These are phyloP conservation scores for Aspergillus aculeatinus DNA, from an alignment of 2,329 filamentous ascomycete species.

Conservation along the genomic window DNA sequence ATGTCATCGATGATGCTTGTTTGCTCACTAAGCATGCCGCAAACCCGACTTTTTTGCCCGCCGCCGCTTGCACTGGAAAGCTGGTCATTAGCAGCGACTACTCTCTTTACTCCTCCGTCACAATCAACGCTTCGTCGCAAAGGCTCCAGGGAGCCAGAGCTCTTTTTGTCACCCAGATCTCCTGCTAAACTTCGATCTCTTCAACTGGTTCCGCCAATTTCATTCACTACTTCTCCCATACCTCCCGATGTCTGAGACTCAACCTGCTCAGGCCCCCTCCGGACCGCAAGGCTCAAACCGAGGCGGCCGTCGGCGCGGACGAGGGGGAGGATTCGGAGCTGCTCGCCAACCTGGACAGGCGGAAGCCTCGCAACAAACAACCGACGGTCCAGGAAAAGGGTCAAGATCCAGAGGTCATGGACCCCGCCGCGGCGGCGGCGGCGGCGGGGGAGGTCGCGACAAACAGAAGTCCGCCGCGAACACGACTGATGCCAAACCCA, in stretches of 20 bases:
- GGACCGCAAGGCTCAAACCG: slow-evolving; percentile 42
- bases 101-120: slow-evolving; percentile 6
- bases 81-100: slow-evolving; percentile 11
- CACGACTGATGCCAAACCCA: slow-evolving; percentile 45
- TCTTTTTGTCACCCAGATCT: slow-evolving; percentile 9
- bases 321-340: slow-evolving; percentile 31
- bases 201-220: not conserved
- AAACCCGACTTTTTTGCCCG: slow-evolving; percentile 21
- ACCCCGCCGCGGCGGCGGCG: slow-evolving; percentile 34
- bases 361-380: slow-evolving; percentile 27
- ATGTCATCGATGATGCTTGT: not conserved
- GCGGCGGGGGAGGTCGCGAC: slow-evolving; percentile 33
- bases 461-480: slow-evolving; percentile 25
- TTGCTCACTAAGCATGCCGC: slow-evolving; percentile 23
- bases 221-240: slow-evolving; percentile 9
- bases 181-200: slow-evolving; percentile 1
- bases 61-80: slow-evolving; percentile 14
- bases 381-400: slow-evolving; percentile 35
- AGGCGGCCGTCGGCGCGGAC: slow-evolving; percentile 42
- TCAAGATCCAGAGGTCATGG: slow-evolving; percentile 34
- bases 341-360: slow-evolving; percentile 27
- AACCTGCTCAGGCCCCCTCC: slow-evolving; percentile 21
- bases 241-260: slow-evolving; percentile 32
- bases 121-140: slow-evolving; percentile 10
- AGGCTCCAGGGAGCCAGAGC: slow-evolving; percentile 10